These are phyloP conservation scores for Lentinula novae-zelandiae DNA, from an alignment of 1,284 basidiomycete genomes.

Conservation along the genomic window DNA sequence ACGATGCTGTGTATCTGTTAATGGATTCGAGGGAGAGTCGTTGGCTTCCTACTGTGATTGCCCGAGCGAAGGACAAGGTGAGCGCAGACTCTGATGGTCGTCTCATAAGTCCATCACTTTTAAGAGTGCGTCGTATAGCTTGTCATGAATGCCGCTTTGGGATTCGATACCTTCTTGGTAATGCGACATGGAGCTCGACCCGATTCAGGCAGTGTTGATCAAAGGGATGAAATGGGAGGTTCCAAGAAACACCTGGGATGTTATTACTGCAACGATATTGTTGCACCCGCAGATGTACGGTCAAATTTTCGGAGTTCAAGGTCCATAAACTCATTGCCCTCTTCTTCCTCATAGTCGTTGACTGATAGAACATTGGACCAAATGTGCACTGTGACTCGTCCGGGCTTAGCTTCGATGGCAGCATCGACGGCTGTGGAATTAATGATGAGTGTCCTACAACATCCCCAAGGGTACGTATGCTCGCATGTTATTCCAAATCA, in stretches of 20 bases:
- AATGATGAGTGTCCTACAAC: conserved; percentile 86
- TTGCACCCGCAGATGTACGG: conserved; percentile 90
- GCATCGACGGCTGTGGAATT: conserved; percentile 91
- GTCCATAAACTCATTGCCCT: background rate
- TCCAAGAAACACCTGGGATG: conserved; percentile 66
- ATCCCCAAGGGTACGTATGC: conserved; percentile 70
- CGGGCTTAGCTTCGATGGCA: conserved; percentile 91
- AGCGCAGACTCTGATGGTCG: conserved; percentile 11
- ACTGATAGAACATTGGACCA: conserved; percentile 95
- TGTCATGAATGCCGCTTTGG: conserved; percentile 92
- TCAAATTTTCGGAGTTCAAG: background rate
- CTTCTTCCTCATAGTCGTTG: conserved; percentile 58
- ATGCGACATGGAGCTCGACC: conserved; percentile 89
- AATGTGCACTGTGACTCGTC: conserved; percentile 99
- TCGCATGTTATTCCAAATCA: background rate
- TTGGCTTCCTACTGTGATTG: conserved; percentile 92
- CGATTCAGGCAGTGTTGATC: conserved; percentile 23
- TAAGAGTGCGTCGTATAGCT: conserved; percentile 44
- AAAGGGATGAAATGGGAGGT: conserved; percentile 17
- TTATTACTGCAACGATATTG: conserved; percentile 98
- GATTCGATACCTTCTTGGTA: conserved; percentile 95
- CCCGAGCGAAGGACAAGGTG: conserved; percentile 83
- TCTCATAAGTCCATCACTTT: background rate
- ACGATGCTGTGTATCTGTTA: conserved; percentile 91
- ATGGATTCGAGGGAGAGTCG: conserved; percentile 97